Conservation (phyloP, 768 basidiomycete species). For the Serendipita vermifera region DNA sequence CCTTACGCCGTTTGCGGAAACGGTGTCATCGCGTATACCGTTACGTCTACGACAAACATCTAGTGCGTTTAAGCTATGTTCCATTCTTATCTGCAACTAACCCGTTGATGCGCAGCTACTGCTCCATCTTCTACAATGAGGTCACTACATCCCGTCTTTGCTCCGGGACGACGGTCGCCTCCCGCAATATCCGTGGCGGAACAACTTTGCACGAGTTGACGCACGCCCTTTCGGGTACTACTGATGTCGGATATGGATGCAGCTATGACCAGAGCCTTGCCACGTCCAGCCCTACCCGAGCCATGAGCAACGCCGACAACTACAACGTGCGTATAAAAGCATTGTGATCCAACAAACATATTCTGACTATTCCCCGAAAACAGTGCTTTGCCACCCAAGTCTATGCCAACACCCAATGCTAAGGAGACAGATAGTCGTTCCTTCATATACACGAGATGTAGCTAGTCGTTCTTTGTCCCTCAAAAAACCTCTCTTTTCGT, state of each 20-base stretch:
- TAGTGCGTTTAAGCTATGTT: conserved; percentile 22
- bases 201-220: conserved; percentile 39
- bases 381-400: conserved; percentile 37
- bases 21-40: conserved; percentile 36
- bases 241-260: conserved; percentile 33
- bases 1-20: conserved; percentile 22
- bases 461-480: not conserved
- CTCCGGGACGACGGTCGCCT: conserved; percentile 31
- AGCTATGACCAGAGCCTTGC: conserved; percentile 29
- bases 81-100: not conserved
- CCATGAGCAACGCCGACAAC: conserved; percentile 31
- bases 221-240: conserved; percentile 30
- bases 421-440: conserved; percentile 11
- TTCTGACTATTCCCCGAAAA: not conserved
- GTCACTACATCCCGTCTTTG: conserved; percentile 29
- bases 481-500: too few species aligned
- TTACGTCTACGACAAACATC: conserved; percentile 35
- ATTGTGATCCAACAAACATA: not conserved
- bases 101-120: conserved; percentile 16
- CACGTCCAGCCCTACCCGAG: conserved; percentile 17
- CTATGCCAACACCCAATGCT: conserved; percentile 31
- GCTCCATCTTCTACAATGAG: conserved; percentile 36
- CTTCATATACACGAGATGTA: not conserved
- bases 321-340: conserved; percentile 28
- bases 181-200: conserved; percentile 35